Evolutionary conservation across 176 grass and related monocot genomes (phyloP).

Genomic region (Hordeum vulgare): DNA sequence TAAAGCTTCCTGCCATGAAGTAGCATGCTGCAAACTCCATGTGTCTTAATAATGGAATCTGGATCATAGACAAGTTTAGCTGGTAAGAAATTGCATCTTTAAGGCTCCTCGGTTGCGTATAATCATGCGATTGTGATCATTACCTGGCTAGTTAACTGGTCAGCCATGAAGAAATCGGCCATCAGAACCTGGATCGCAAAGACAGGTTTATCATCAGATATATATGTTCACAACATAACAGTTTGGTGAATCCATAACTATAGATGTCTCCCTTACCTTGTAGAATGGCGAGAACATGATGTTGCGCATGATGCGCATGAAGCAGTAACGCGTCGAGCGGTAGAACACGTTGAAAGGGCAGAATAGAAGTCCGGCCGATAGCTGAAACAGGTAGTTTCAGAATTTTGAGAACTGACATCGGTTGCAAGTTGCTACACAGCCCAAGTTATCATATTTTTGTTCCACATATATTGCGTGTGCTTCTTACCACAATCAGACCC

Average conservation of each 20-base stretch:
- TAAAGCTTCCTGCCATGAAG: constrained; percentile 76
- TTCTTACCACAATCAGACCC: constrained; percentile 61
- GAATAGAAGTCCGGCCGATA: constrained; percentile 45
- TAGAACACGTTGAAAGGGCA: constrained; percentile 90
- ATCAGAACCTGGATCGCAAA: constrained; percentile 63
- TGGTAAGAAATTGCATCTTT: neutral
- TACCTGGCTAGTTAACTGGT: constrained; percentile 98
- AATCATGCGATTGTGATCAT: neutral
- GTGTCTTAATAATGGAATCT: constrained; percentile 85
- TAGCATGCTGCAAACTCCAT: constrained; percentile 83
- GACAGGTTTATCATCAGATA: neutral
- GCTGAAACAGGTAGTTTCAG: constrained; percentile 27
- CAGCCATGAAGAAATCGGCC: constrained; percentile 99
- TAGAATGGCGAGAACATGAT: constrained; percentile 85
- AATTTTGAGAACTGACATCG: neutral
- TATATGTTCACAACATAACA: neutral
- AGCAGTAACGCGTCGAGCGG: constrained; percentile 72
- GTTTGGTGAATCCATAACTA: neutral
- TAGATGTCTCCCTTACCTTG: constrained; percentile 30
- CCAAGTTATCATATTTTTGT: neutral
- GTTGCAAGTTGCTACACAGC: neutral
- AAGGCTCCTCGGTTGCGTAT: neutral
- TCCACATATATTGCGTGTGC: neutral
- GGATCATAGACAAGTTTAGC: neutral
- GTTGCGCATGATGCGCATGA: constrained; percentile 81